Evolutionary conservation across 306 rosid genomes (phyloP).

Genomic region (Oemleria cerasiformis): DNA sequence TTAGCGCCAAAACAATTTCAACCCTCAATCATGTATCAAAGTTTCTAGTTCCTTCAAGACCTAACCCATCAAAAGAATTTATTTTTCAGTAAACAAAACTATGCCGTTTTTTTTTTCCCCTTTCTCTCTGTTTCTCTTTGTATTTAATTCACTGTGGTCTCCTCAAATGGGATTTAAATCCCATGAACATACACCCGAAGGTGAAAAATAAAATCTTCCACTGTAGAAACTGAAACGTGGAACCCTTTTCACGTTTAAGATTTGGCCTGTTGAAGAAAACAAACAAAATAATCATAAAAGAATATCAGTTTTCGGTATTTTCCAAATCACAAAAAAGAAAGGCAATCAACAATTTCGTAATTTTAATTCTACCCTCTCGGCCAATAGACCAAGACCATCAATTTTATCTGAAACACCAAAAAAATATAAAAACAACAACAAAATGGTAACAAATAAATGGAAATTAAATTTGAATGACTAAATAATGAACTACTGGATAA

Average conservation of each 20-base stretch:
- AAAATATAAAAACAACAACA: neutral
- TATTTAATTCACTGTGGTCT: neutral
- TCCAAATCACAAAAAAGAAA: conserved; percentile 6
- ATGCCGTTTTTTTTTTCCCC: neutral
- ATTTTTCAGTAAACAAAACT: neutral
- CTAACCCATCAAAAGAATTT: neutral
- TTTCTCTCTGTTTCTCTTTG: neutral
- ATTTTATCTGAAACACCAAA: conserved; percentile 3
- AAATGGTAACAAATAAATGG: neutral
- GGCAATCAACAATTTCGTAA: neutral
- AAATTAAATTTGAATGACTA: neutral
- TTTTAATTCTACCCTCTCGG: conserved; percentile 21
- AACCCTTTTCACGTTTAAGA: conserved; percentile 36
- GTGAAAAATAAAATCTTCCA: conserved; percentile 20
- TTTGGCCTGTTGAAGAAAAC: conserved; percentile 34
- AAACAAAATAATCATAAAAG: conserved; percentile 28
- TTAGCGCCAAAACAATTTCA: neutral
- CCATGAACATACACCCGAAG: conserved; percentile 9
- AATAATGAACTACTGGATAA: neutral
- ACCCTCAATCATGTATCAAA: neutral
- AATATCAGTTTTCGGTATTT: conserved; percentile 36
- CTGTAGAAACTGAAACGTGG: conserved; percentile 28
- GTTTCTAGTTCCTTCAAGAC: neutral
- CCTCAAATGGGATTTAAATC: conserved; percentile 10
- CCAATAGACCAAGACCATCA: conserved; percentile 18